Percentiles rank a stretch among this genome's conserved stretches.
phyloP scores from a whole-genome alignment of 2,329 filamentous ascomycete species.

The Cordyceps cicadae region DNA sequence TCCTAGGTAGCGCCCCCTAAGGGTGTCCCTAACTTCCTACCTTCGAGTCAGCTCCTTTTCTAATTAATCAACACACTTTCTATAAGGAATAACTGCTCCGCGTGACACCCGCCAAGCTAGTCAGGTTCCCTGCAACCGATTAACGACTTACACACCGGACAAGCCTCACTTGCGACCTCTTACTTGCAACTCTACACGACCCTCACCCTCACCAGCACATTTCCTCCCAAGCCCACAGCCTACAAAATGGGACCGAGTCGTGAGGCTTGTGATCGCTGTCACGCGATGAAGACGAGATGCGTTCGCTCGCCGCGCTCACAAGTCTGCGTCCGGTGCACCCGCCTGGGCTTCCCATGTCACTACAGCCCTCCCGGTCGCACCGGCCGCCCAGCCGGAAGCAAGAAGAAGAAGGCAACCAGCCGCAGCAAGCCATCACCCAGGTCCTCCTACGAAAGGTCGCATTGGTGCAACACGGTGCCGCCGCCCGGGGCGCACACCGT shows the following conservation, averaged over 20 bases:
- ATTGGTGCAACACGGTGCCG: neutral
- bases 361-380: constrained; percentile 11
- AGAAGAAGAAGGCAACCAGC: neutral
- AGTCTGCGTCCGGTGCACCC: constrained; percentile 10
- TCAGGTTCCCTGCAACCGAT: too few species aligned
- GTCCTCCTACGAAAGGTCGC: neutral
- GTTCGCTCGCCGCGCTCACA: constrained; percentile 3
- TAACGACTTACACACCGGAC: neutral
- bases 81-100: too few species aligned
- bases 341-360: constrained; percentile 6
- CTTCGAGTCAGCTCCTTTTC: too few species aligned
- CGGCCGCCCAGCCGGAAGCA: constrained; percentile 7
- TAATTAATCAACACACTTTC: too few species aligned
- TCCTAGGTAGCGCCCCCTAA: too few species aligned
- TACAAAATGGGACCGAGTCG: constrained; percentile 9
- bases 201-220: too few species aligned
- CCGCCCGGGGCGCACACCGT: neutral
- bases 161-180: neutral
- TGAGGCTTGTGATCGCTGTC: constrained; percentile 11
- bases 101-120: too few species aligned
- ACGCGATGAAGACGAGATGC: constrained; percentile 12
- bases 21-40: too few species aligned
- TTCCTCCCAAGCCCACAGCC: too few species aligned
- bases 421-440: neutral
- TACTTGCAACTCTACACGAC: neutral